phyloP scores from a whole-genome alignment of 192 early-diverging fungal genomes.

The Coemansia sp. region DNA sequence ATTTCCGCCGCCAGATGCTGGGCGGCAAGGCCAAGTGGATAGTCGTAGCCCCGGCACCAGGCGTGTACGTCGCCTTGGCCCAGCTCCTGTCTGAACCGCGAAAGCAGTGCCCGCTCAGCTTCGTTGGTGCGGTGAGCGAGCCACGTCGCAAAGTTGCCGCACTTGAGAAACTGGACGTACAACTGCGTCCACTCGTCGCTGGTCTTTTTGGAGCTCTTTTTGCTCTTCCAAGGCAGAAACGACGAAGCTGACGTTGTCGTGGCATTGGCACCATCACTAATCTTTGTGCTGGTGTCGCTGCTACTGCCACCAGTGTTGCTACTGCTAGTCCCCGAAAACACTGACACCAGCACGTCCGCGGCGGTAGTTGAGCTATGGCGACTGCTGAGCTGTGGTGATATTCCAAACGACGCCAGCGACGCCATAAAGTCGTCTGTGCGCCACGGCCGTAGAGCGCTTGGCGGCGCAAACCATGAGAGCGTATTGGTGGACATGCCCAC shows the following conservation, averaged over 20 bases:
- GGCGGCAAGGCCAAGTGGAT: constrained; percentile 38
- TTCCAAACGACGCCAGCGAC: constrained; percentile 47
- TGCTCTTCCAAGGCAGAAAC: constrained; percentile 42
- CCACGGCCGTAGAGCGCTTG: constrained; percentile 47
- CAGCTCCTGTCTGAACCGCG: constrained; percentile 75
- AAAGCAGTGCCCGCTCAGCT: constrained; percentile 78
- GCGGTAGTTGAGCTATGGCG: constrained; percentile 26
- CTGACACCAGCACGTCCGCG: constrained; percentile 43
- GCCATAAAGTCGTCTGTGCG: constrained; percentile 55
- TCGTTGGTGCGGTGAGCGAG: constrained; percentile 78
- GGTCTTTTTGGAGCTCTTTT: constrained; percentile 55
- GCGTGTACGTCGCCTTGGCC: constrained; percentile 56
- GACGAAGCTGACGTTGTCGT: constrained; percentile 6
- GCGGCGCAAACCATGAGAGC: constrained; percentile 44
- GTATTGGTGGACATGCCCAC: neutral
- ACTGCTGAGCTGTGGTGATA: constrained; percentile 52
- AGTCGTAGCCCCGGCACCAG: constrained; percentile 56
- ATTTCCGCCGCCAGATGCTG: constrained; percentile 51
- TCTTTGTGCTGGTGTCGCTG: constrained; percentile 10
- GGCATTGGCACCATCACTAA: neutral
- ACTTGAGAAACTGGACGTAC: constrained; percentile 87
- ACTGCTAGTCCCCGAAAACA: constrained; percentile 42
- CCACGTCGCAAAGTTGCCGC: constrained; percentile 97
- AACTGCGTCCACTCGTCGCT: constrained; percentile 69
- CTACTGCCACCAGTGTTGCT: constrained; percentile 7